Conservation (phyloP, 805 yeast genomes). For the Metschnikowia colocasiae region DNA sequence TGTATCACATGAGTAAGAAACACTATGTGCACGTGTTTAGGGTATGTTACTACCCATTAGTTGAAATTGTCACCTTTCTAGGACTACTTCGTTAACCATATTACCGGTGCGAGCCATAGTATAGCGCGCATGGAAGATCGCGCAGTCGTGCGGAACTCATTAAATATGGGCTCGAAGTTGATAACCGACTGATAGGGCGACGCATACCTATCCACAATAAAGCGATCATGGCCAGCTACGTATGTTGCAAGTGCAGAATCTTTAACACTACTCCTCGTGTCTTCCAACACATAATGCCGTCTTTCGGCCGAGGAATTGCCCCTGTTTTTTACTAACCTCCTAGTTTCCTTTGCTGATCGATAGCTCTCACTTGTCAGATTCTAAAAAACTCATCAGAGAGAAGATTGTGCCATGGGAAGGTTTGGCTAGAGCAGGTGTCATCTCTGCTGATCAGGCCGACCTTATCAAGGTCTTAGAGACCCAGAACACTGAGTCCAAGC, state of each 20-base stretch:
- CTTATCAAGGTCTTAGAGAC: constrained; percentile 52
- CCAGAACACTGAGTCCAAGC: constrained; percentile 41
- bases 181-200: constrained; percentile 3
- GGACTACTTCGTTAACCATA: too few species aligned
- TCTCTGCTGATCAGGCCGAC: constrained; percentile 66
- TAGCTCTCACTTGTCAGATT: constrained; percentile 62
- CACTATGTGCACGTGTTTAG: too few species aligned
- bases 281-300: too few species aligned
- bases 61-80: too few species aligned
- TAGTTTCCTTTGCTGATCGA: constrained; percentile 47
- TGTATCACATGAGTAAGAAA: too few species aligned
- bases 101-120: neutral
- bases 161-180: constrained; percentile 2
- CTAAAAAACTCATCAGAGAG: constrained; percentile 64
- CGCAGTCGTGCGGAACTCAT: constrained; percentile 1
- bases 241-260: constrained; percentile 1
- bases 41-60: too few species aligned
- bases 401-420: constrained; percentile 93
- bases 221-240: constrained; percentile 7
- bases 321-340: constrained; percentile 9
- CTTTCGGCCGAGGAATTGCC: neutral
- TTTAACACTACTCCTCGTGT: neutral
- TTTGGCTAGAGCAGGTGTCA: constrained; percentile 66
- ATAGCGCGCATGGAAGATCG: constrained; percentile 3
- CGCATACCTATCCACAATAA: neutral